Percentiles rank a stretch among this genome's conserved stretches.
Evolutionary conservation across 257 asterid genomes (phyloP).

Genomic region (Nicotiana obtusifolia): DNA sequence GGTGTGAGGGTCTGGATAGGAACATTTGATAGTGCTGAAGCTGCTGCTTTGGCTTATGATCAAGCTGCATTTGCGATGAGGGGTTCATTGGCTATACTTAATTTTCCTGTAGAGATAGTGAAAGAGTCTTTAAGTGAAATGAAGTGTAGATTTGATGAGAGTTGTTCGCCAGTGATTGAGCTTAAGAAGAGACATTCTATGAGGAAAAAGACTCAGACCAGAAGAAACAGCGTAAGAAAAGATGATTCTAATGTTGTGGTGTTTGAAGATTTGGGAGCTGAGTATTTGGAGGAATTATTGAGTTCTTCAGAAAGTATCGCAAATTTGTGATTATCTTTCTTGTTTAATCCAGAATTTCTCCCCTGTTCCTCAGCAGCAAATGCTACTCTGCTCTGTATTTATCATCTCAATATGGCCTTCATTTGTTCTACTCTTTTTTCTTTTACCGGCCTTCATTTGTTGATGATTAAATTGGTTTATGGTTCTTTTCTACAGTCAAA

Average conservation of each 20-base stretch:
- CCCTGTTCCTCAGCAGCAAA: not conserved
- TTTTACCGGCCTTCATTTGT: not conserved
- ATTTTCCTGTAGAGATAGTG: constrained; percentile 67
- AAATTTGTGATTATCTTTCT: constrained; percentile 19
- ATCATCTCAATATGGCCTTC: not conserved
- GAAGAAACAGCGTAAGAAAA: constrained; percentile 15
- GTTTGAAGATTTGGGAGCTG: constrained; percentile 78
- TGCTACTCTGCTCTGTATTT: not conserved
- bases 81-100: constrained; percentile 64
- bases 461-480: not conserved
- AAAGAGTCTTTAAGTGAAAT: constrained; percentile 48
- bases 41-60: constrained; percentile 82
- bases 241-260: constrained; percentile 39
- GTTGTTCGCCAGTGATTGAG: constrained; percentile 75
- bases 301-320: constrained; percentile 25
- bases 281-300: constrained; percentile 52
- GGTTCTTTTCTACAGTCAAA: not conserved
- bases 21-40: constrained; percentile 80
- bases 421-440: not conserved
- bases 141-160: constrained; percentile 45
- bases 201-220: constrained; percentile 28
- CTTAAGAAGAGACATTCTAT: constrained; percentile 53
- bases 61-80: constrained; percentile 79
- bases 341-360: not conserved
- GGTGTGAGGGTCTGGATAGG: constrained; percentile 87